Percentiles rank a stretch among this genome's conserved stretches.
phyloP scores from a whole-genome alignment of 2,329 filamentous ascomycete genomes.

The Hortaea sp. region DNA sequence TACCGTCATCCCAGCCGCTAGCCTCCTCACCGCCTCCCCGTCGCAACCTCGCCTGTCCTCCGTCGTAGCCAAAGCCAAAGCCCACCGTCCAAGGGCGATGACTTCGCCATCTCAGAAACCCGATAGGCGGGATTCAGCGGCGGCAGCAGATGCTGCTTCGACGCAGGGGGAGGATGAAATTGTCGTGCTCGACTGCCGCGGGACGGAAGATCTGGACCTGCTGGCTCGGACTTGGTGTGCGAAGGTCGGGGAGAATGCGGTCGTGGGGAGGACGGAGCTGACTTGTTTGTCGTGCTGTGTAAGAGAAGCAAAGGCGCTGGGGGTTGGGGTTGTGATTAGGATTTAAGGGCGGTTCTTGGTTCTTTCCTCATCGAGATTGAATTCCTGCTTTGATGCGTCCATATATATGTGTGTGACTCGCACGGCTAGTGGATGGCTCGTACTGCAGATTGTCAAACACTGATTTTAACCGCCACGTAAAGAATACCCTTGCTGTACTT shows the following conservation, averaged over 20 bases:
- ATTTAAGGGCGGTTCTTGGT: conserved; percentile 19
- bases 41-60: conserved; percentile 1
- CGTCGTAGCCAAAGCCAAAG: neutral
- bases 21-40: conserved; percentile 7
- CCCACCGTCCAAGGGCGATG: conserved; percentile 3
- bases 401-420: no score
- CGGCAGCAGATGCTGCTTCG: neutral
- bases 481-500: no score
- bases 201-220: conserved; percentile 57
- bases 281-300: conserved; percentile 67
- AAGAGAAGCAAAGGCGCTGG: conserved; percentile 61
- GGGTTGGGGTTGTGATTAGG: conserved; percentile 54
- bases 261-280: conserved; percentile 56
- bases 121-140: neutral
- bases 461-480: no score
- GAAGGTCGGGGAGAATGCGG: conserved; percentile 62
- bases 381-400: no score
- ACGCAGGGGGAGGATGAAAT: conserved; percentile 20
- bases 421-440: no score
- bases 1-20: conserved; percentile 25
- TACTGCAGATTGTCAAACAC: no score
- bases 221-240: conserved; percentile 64
- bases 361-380: no score
- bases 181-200: conserved; percentile 40
- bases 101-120: conserved; percentile 1